Conservation (phyloP, 768 basidiomycete genomes). For the Pulveroboletus sp. region DNA sequence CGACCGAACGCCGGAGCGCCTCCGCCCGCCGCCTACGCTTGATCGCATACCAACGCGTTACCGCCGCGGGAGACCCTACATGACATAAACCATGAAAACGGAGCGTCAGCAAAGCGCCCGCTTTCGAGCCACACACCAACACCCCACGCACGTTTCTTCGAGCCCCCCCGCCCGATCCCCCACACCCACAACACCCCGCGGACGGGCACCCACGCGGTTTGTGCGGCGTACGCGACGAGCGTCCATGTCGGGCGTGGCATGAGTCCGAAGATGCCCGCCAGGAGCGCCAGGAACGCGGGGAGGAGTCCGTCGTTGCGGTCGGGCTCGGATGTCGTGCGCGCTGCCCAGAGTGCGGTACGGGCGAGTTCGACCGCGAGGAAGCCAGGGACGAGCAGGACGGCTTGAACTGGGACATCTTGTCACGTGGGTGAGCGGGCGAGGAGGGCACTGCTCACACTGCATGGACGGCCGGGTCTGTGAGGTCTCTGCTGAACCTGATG, state of each 20-base stretch:
- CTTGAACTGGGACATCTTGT: constrained; percentile 1
- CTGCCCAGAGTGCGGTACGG: neutral
- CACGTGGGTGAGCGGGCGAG: neutral
- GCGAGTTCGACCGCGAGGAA: constrained; percentile 13
- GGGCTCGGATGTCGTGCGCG: neutral
- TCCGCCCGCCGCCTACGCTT: neutral
- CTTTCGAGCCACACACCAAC: neutral
- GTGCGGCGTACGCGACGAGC: neutral
- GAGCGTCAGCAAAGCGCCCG: neutral
- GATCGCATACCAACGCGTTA: neutral
- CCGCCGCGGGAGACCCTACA: neutral
- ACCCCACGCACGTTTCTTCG: neutral
- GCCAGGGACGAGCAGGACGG: constrained; percentile 3
- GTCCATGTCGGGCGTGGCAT: constrained; percentile 4
- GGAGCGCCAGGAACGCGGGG: neutral
- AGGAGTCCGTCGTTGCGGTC: constrained; percentile 1
- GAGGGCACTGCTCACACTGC: neutral
- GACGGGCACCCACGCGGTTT: neutral
- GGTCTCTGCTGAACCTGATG: no score
- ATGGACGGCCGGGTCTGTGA: no score
- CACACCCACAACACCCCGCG: constrained; percentile 12
- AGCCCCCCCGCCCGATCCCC: constrained; percentile 12
- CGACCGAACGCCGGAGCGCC: no score
- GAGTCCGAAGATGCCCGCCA: neutral
- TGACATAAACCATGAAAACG: neutral